phyloP scores from a whole-genome alignment of 225 moss, liverwort and hornwort species.

The Pseudisothecium myosuroides region DNA sequence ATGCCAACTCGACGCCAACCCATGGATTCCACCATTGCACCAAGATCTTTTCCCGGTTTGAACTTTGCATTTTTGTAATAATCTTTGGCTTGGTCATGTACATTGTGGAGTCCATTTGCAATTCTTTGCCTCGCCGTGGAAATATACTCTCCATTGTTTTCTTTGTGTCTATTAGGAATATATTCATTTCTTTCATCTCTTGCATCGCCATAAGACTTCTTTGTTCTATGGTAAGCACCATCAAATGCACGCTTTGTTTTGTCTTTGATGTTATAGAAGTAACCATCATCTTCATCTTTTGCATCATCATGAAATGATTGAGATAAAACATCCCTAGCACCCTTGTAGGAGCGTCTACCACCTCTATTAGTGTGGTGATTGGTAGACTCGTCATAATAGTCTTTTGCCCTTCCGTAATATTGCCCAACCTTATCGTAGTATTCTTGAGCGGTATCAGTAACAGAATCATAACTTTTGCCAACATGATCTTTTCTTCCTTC shows the following conservation, averaged over 20 bases:
- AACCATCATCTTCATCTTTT: neutral
- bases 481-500: neutral
- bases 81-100: neutral
- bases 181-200: neutral
- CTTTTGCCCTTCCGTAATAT: neutral
- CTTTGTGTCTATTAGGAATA: neutral
- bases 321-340: neutral
- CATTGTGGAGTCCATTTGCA: neutral
- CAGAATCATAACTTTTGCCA: neutral
- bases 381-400: neutral
- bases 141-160: neutral
- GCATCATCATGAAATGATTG: neutral
- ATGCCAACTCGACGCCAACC: neutral
- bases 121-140: neutral
- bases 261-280: neutral
- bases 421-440: neutral
- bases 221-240: neutral
- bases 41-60: neutral
- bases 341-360: neutral
- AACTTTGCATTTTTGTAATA: neutral
- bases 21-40: neutral
- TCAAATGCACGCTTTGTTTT: neutral
- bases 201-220: neutral
- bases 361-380: neutral
- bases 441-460: neutral